These are phyloP conservation scores for Ephemerocybe angulata DNA, from an alignment of 768 basidiomycete species.

Conservation along the genomic window DNA sequence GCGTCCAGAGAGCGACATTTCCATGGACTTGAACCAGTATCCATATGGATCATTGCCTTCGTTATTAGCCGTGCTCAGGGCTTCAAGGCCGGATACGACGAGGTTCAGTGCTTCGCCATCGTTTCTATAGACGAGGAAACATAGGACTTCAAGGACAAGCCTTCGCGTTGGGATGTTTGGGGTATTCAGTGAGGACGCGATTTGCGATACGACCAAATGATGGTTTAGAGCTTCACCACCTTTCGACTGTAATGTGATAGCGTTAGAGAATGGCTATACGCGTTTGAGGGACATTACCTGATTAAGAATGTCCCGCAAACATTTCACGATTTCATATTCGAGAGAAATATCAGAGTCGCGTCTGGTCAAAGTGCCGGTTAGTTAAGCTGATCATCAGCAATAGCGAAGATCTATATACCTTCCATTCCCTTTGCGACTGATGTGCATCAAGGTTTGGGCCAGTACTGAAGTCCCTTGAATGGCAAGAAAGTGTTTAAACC, in stretches of 20 bases:
- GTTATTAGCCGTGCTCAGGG: constrained; percentile 65
- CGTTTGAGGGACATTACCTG: constrained; percentile 9
- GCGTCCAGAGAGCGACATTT: constrained; percentile 70
- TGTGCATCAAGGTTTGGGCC: constrained; percentile 69
- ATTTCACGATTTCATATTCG: constrained; percentile 88
- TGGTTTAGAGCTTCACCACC: constrained; percentile 72
- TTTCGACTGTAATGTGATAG: constrained; percentile 44
- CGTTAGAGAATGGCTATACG: constrained; percentile 5
- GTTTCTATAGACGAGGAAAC: constrained; percentile 67
- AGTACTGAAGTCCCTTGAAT: constrained; percentile 84
- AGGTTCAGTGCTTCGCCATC: constrained; percentile 56
- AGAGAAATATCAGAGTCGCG: constrained; percentile 62
- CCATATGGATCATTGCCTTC: constrained; percentile 64
- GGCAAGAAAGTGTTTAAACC: constrained; percentile 73
- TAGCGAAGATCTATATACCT: constrained; percentile 41
- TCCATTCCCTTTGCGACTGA: constrained; percentile 64
- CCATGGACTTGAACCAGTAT: constrained; percentile 87
- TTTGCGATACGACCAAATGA: constrained; percentile 68
- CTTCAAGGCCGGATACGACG: constrained; percentile 73
- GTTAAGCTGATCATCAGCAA: not conserved
- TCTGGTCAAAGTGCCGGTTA: constrained; percentile 29
- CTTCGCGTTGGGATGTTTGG: constrained; percentile 77
- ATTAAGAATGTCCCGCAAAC: constrained; percentile 80
- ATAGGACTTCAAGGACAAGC: constrained; percentile 72
- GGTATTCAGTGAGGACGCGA: constrained; percentile 79